These are phyloP conservation scores for Saccharomycopsis babjevae DNA, from an alignment of 805 yeast species.

Conservation along the genomic window DNA sequence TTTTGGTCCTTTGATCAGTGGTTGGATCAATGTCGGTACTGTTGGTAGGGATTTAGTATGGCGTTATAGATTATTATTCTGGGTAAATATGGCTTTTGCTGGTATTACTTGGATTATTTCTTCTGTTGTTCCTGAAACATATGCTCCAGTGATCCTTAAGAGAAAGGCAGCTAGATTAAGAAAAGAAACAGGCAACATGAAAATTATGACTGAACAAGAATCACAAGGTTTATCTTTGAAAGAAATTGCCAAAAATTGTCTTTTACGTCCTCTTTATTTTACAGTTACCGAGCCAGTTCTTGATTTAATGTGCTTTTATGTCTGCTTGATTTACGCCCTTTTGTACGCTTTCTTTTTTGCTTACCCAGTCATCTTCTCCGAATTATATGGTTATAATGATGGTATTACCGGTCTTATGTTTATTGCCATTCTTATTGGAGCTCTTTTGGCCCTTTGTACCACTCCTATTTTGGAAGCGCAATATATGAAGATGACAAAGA, in stretches of 20 bases:
- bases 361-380: slow-evolving; percentile 78
- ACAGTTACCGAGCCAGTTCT: slow-evolving; percentile 75
- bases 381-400: slow-evolving; percentile 67
- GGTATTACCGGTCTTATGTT: slow-evolving; percentile 78
- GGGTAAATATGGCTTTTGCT: slow-evolving; percentile 91
- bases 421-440: slow-evolving; percentile 86
- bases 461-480: slow-evolving; percentile 63
- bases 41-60: slow-evolving; percentile 24
- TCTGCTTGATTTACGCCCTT: slow-evolving; percentile 82
- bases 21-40: slow-evolving; percentile 71
- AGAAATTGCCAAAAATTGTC: slow-evolving; percentile 64
- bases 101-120: slow-evolving; percentile 70
- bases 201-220: slow-evolving; percentile 89
- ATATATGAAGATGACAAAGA: slow-evolving; percentile 42
- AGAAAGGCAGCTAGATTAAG: slow-evolving; percentile 55
- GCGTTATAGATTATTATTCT: slow-evolving; percentile 59
- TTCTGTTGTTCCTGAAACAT: slow-evolving; percentile 75
- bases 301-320: slow-evolving; percentile 74
- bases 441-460: slow-evolving; percentile 57
- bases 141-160: slow-evolving; percentile 71
- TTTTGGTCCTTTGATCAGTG: slow-evolving; percentile 79
- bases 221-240: slow-evolving; percentile 60
- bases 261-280: slow-evolving; percentile 72
- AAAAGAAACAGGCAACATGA: slow-evolving; percentile 70
- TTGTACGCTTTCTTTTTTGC: slow-evolving; percentile 92